Evolutionary conservation across 1,284 basidiomycete species (phyloP).

Genomic region (Ganoderma lingzhi): DNA sequence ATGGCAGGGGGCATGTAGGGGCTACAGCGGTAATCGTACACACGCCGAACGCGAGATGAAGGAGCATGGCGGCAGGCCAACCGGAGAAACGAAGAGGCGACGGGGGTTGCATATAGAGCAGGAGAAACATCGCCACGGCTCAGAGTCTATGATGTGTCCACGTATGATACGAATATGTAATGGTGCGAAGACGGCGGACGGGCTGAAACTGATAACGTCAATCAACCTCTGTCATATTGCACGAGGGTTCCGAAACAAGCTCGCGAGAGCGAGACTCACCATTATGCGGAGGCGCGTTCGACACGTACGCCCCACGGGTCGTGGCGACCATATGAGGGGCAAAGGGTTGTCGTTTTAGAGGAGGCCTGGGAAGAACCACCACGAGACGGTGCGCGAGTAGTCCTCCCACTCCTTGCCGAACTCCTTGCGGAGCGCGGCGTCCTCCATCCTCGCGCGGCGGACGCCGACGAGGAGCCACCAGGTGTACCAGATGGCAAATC

Average conservation of each 20-base stretch:
- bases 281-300: not conserved
- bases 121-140: not conserved
- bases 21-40: conserved; percentile 10
- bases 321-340: conserved; percentile 38
- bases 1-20: not conserved
- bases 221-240: conserved; percentile 2
- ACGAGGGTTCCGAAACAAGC: not conserved
- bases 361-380: conserved; percentile 64
- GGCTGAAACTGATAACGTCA: conserved; percentile 4
- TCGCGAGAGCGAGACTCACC: not conserved
- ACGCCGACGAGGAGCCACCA: conserved; percentile 60
- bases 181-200: not conserved
- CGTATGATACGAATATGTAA: conserved; percentile 8
- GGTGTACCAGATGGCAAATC: conserved; percentile 57
- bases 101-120: conserved; percentile 6
- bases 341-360: conserved; percentile 32
- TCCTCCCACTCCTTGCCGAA: conserved; percentile 60
- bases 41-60: conserved; percentile 1
- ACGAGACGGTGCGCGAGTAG: conserved; percentile 57
- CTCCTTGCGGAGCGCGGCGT: conserved; percentile 56
- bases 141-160: not conserved
- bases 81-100: not conserved
- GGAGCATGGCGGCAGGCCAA: not conserved
- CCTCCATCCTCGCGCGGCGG: conserved; percentile 60
- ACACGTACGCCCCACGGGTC: not conserved